These are phyloP conservation scores for Orbilia javanica DNA, from an alignment of 2,329 filamentous ascomycete species.

Conservation along the genomic window DNA sequence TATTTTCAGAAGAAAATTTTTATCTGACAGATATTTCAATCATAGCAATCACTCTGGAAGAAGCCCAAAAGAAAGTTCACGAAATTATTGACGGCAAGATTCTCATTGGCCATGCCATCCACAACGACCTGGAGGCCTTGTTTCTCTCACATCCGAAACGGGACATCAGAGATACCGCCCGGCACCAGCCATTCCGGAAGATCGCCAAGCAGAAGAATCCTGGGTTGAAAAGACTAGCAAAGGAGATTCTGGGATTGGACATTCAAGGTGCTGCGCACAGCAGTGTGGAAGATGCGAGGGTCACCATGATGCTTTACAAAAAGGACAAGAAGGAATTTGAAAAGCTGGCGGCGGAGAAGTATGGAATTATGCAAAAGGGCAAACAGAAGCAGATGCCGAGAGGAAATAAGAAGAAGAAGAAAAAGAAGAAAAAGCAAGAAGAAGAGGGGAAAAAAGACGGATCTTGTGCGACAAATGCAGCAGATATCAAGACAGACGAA, in stretches of 20 bases:
- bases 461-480: conserved; percentile 31
- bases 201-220: conserved; percentile 76
- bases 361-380: conserved; percentile 38
- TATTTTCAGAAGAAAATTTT: not conserved
- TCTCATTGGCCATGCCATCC: conserved; percentile 85
- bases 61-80: conserved; percentile 80
- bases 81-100: conserved; percentile 78
- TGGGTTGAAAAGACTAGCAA: conserved; percentile 72
- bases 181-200: conserved; percentile 79
- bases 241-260: conserved; percentile 72
- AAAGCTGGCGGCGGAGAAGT: conserved; percentile 66
- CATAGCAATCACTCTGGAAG: conserved; percentile 77
- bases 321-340: conserved; percentile 88
- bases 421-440: conserved; percentile 46
- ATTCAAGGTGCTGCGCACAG: conserved; percentile 76
- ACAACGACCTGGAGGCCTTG: conserved; percentile 80
- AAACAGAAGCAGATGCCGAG: conserved; percentile 56
- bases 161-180: conserved; percentile 87
- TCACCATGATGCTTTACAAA: conserved; percentile 89
- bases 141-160: conserved; percentile 81
- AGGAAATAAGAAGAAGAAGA: conserved; percentile 54
- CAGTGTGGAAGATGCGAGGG: conserved; percentile 83
- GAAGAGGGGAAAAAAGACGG: conserved; percentile 15
- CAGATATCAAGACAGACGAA: conserved; percentile 44
- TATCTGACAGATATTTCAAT: not conserved